These are phyloP conservation scores for Phytophthora palmivora DNA, from an alignment of 352 stramenopile species.

Conservation along the genomic window DNA sequence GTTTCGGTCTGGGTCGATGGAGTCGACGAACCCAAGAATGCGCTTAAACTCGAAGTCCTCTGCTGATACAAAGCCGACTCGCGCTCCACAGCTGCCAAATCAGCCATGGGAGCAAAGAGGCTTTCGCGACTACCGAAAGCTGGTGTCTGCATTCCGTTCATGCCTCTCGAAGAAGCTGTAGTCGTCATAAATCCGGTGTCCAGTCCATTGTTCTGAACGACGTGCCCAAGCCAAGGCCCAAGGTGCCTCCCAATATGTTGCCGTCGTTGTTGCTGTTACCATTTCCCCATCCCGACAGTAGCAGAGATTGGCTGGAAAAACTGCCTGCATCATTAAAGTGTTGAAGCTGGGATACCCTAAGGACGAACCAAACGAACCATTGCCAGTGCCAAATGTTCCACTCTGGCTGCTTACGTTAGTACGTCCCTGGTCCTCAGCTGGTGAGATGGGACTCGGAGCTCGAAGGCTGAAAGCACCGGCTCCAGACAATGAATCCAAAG, in stretches of 20 bases:
- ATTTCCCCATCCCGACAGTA: constrained; percentile 67
- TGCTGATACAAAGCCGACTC: constrained; percentile 76
- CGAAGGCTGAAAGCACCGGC: constrained; percentile 41
- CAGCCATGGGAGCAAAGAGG: constrained; percentile 61
- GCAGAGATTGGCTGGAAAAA: constrained; percentile 48
- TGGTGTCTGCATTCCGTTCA: constrained; percentile 2
- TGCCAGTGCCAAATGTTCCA: constrained; percentile 44
- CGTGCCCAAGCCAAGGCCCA: constrained; percentile 28
- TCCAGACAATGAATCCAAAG: constrained; percentile 36
- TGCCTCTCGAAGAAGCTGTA: constrained; percentile 9
- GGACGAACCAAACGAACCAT: constrained; percentile 49
- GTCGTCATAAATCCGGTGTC: constrained; percentile 25
- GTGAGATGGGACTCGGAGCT: constrained; percentile 36
- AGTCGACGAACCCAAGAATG: constrained; percentile 54
- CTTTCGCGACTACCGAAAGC: constrained; percentile 17
- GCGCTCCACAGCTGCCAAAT: constrained; percentile 76
- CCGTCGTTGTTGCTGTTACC: constrained; percentile 17
- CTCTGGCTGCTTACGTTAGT: constrained; percentile 25
- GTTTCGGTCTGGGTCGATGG: constrained; percentile 30
- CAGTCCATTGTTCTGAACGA: constrained; percentile 27
- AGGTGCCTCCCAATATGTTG: constrained; percentile 16
- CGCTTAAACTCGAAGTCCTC: constrained; percentile 75
- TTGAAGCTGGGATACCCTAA: constrained; percentile 73
- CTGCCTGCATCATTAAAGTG: constrained; percentile 59
- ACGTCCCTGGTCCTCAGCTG: constrained; percentile 20